phyloP scores from a whole-genome alignment of 768 basidiomycete genomes.

The Xerocomellus chrysenteron region DNA sequence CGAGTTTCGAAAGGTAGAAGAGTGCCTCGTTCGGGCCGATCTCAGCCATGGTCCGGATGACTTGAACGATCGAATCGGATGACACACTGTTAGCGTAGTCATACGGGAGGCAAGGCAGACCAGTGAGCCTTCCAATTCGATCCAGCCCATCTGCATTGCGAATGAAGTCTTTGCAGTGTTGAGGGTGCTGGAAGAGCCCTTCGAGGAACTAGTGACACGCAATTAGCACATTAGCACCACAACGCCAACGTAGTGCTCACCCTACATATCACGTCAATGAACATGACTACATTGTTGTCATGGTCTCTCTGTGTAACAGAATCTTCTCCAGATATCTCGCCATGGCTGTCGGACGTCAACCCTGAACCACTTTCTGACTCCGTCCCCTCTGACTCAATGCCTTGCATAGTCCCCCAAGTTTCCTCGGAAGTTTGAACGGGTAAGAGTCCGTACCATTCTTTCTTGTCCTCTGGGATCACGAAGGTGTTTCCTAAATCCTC shows the following conservation, averaged over 20 bases:
- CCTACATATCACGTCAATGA: constrained; percentile 75
- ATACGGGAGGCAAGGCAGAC: constrained; percentile 83
- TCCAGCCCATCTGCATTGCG: constrained; percentile 68
- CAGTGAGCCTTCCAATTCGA: constrained; percentile 72
- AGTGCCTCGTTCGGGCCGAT: constrained; percentile 78
- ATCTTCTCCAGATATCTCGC: constrained; percentile 30
- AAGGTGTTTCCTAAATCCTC: constrained; percentile 70
- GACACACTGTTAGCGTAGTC: constrained; percentile 84
- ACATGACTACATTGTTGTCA: constrained; percentile 75
- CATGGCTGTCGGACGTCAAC: constrained; percentile 14
- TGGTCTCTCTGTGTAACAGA: constrained; percentile 49
- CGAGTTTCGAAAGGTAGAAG: constrained; percentile 63
- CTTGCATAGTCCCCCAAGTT: constrained; percentile 51
- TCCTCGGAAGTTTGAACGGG: constrained; percentile 24
- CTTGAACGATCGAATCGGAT: constrained; percentile 84
- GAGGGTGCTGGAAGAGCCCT: constrained; percentile 89
- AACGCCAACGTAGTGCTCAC: constrained; percentile 41
- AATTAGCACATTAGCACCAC: constrained; percentile 2
- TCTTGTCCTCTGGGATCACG: constrained; percentile 52
- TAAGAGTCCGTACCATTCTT: constrained; percentile 65
- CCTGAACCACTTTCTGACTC: constrained; percentile 21
- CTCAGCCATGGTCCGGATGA: constrained; percentile 87
- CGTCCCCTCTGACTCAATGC: constrained; percentile 29
- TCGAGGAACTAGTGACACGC: constrained; percentile 69
- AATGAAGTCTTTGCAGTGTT: constrained; percentile 90